Evolutionary conservation across 495 filamentous ascomycete genomes (phyloP).

Genomic region (Podospora fimiseda): DNA sequence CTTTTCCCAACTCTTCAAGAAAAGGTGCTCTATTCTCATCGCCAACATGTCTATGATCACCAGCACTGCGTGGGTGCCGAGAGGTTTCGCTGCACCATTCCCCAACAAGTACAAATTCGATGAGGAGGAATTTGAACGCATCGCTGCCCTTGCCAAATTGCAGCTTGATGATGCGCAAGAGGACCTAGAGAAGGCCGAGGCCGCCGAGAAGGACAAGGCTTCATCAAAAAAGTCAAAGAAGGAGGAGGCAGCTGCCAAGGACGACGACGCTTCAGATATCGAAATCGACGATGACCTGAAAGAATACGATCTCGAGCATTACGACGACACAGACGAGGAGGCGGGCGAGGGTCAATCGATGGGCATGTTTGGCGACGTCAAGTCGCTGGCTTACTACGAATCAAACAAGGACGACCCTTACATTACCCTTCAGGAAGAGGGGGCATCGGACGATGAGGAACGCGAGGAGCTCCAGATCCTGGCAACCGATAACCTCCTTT

Average conservation of each 20-base stretch:
- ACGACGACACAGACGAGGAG: conserved; percentile 73
- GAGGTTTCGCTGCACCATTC: conserved; percentile 87
- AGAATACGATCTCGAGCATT: conserved; percentile 93
- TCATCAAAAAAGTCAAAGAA: conserved; percentile 7
- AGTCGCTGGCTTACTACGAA: conserved; percentile 85
- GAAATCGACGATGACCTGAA: conserved; percentile 71
- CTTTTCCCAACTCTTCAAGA: not conserved
- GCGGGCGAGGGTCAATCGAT: conserved; percentile 57
- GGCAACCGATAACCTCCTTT: conserved; percentile 81
- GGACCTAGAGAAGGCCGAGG: conserved; percentile 62
- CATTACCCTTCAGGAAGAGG: conserved; percentile 70
- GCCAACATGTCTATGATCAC: conserved; percentile 73
- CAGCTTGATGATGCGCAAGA: conserved; percentile 90
- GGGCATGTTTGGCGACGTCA: conserved; percentile 93
- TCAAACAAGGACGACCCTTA: conserved; percentile 93
- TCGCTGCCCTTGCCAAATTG: conserved; percentile 79
- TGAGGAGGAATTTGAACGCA: conserved; percentile 86
- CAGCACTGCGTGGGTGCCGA: conserved; percentile 85
- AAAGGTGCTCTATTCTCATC: not conserved
- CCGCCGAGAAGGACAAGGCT: conserved; percentile 26
- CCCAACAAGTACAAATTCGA: conserved; percentile 86
- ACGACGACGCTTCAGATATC: conserved; percentile 30
- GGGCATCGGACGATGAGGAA: conserved; percentile 74
- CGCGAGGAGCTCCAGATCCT: conserved; percentile 92
- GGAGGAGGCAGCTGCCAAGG: conserved; percentile 10